A percentile compares a stretch with the other conserved stretches of the same genome.
Evolutionary conservation across 73 alveolate genomes (phyloP).

Genomic region (Stentor coeruleus): DNA sequence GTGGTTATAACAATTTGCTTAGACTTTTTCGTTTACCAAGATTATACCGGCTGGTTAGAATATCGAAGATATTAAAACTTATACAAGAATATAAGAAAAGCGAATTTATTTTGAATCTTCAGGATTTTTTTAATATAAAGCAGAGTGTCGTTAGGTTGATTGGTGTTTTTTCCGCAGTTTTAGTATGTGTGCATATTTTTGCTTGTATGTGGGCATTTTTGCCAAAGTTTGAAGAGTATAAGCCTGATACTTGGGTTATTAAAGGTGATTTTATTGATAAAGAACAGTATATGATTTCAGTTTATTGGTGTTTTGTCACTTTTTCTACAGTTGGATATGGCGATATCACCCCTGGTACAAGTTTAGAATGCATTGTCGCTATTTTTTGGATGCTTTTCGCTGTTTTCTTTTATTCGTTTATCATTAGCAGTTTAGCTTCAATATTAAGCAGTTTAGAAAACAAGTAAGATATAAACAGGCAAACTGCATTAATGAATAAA

Average conservation of each 20-base stretch:
- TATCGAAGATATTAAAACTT: slow-evolving; percentile 46
- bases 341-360: slow-evolving; percentile 49
- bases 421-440: slow-evolving; percentile 63
- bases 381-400: slow-evolving; percentile 69
- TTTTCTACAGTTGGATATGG: slow-evolving; percentile 76
- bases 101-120: slow-evolving; percentile 34
- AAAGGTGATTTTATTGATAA: slow-evolving; percentile 25
- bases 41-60: slow-evolving; percentile 43
- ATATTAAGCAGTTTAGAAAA: slow-evolving; percentile 30
- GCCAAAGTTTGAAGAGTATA: slow-evolving; percentile 71
- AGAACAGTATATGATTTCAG: slow-evolving; percentile 42
- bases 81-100: slow-evolving; percentile 29
- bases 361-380: slow-evolving; percentile 41
- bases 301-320: slow-evolving; percentile 62
- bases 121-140: slow-evolving; percentile 37
- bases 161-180: slow-evolving; percentile 31
- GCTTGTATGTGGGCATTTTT: slow-evolving; percentile 76
- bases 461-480: slow-evolving; percentile 9
- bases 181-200: slow-evolving; percentile 53
- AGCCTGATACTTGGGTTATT: slow-evolving; percentile 75
- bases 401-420: slow-evolving; percentile 64
- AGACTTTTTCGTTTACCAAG: slow-evolving; percentile 53
- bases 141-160: slow-evolving; percentile 52
- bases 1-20: neutral
- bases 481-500: slow-evolving; percentile 14